Conservation (phyloP, 257 asterid genomes). For the Scutellaria baicalensis region DNA sequence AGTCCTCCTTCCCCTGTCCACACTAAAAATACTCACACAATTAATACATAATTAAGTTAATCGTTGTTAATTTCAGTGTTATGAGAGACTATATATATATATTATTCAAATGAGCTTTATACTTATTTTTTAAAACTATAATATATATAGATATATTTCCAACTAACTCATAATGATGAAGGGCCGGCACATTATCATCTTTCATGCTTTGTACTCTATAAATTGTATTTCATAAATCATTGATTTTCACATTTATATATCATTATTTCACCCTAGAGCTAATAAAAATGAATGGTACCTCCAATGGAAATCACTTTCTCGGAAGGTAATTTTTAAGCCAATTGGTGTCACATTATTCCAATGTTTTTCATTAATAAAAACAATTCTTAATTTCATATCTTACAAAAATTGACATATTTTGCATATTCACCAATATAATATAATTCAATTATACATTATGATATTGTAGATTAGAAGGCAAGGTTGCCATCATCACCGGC, state of each 20-base stretch:
- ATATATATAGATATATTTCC: no score
- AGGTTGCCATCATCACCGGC: constrained; percentile 76
- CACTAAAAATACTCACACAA: no score
- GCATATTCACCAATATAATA: not conserved
- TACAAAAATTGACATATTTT: no score
- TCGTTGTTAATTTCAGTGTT: no score
- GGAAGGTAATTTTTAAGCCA: constrained; percentile 1
- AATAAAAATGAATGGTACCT: constrained; percentile 4
- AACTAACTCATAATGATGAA: no score
- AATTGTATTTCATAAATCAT: not conserved
- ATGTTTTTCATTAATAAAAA: no score
- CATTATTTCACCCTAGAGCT: not conserved
- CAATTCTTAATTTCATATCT: not conserved
- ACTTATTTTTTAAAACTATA: no score
- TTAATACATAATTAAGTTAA: no score
- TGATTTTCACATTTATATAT: not conserved
- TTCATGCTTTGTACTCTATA: not conserved
- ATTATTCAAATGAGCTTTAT: no score
- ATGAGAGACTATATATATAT: no score
- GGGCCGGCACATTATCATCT: not conserved
- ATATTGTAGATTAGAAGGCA: constrained; percentile 65
- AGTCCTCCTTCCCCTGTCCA: no score
- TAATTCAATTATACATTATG: no score
- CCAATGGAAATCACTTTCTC: not conserved
- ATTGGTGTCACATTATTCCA: not conserved